Evolutionary conservation across 495 filamentous ascomycete species (phyloP).

Genomic region (Neurospora sp.): DNA sequence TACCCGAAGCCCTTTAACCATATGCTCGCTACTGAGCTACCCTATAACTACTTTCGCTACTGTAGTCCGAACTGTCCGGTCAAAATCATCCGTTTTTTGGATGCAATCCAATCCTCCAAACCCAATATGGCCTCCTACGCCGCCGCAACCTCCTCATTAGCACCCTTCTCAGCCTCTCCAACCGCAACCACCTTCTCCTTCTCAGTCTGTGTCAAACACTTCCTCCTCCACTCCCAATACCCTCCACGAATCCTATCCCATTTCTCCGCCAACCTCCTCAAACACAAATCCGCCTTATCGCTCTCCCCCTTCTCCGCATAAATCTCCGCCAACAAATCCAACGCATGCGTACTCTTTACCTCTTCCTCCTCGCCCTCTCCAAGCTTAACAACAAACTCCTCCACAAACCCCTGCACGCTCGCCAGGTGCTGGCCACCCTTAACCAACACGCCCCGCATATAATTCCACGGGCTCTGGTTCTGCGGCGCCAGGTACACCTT

Average conservation of each 20-base stretch:
- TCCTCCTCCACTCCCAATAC: slow-evolving; percentile 81
- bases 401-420: slow-evolving; percentile 53
- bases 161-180: background rate
- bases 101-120: background rate
- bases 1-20: background rate
- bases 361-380: slow-evolving; percentile 35
- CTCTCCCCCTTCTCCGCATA: slow-evolving; percentile 51
- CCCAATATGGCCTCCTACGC: background rate
- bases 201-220: slow-evolving; percentile 11
- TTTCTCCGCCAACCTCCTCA: slow-evolving; percentile 66
- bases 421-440: slow-evolving; percentile 49
- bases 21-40: background rate
- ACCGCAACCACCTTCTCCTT: background rate
- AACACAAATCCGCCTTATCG: slow-evolving; percentile 50
- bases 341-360: slow-evolving; percentile 71
- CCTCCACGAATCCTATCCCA: slow-evolving; percentile 85
- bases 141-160: background rate
- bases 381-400: slow-evolving; percentile 49
- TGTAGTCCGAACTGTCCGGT: background rate
- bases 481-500: slow-evolving; percentile 74
- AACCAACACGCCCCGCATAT: slow-evolving; percentile 64
- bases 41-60: background rate
- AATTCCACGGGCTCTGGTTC: slow-evolving; percentile 90
- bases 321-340: slow-evolving; percentile 81
- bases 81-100: background rate